Conservation (phyloP, 257 asterid species). For the Phtheirospermum japonicum region DNA sequence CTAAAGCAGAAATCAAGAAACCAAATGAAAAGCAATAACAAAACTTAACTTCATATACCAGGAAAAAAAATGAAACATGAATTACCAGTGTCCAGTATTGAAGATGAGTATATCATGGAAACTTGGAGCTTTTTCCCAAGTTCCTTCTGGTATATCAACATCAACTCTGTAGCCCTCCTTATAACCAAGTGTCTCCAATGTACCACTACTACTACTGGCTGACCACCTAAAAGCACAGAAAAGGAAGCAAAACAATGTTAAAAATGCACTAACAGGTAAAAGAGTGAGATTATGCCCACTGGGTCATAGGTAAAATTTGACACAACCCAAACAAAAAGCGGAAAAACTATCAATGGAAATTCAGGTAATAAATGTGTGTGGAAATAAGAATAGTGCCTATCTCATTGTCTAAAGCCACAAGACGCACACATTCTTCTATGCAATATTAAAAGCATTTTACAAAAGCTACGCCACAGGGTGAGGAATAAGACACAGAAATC, state of each 20-base stretch:
- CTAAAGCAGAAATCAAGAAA: slow-evolving; percentile 36
- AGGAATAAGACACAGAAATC: too few relatives aligned
- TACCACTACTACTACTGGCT: slow-evolving; percentile 55
- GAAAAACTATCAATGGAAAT: slow-evolving; percentile 10
- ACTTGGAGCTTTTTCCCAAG: slow-evolving; percentile 74
- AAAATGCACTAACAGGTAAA: slow-evolving; percentile 11
- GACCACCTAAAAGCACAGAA: slow-evolving; percentile 61
- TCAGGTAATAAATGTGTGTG: slow-evolving; percentile 10
- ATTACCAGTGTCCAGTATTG: slow-evolving; percentile 96
- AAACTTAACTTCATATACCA: not conserved
- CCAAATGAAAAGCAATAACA: not conserved
- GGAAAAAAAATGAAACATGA: slow-evolving; percentile 8
- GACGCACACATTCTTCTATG: slow-evolving; percentile 15
- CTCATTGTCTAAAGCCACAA: slow-evolving; percentile 6
- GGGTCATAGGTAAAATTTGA: not conserved
- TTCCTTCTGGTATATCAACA: slow-evolving; percentile 86
- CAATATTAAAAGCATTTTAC: slow-evolving; percentile 8
- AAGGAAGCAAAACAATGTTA: slow-evolving; percentile 20
- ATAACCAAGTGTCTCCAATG: slow-evolving; percentile 83
- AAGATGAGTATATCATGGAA: slow-evolving; percentile 82
- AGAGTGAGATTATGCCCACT: not conserved
- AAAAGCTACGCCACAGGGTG: not conserved
- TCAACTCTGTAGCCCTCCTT: slow-evolving; percentile 86
- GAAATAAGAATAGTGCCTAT: slow-evolving; percentile 11
- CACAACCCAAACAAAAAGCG: not conserved